A percentile compares a stretch with the other conserved stretches of the same genome.
These are phyloP conservation scores for Osmozyma mogii DNA, from an alignment of 805 yeast species.

Conservation along the genomic window DNA sequence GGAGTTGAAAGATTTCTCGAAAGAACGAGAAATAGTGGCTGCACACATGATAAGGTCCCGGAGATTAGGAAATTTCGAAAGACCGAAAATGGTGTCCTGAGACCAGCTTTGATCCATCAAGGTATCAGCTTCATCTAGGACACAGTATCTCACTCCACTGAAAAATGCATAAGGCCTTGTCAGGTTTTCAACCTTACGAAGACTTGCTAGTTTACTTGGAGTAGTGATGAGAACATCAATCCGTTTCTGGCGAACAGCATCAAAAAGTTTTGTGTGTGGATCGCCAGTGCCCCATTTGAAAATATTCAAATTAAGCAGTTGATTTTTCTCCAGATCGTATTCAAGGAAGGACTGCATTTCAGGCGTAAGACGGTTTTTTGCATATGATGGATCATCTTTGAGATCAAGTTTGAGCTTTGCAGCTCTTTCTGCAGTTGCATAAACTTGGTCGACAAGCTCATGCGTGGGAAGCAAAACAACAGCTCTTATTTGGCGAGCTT, in stretches of 20 bases:
- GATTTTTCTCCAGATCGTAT: slow-evolving; percentile 15
- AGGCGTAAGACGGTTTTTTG: slow-evolving; percentile 12
- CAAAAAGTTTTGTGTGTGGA: slow-evolving; percentile 44
- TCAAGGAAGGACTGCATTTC: slow-evolving; percentile 17
- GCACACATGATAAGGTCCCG: slow-evolving; percentile 70
- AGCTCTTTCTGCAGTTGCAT: slow-evolving; percentile 32
- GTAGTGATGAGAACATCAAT: slow-evolving; percentile 81
- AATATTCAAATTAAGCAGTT: slow-evolving; percentile 34
- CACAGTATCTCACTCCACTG: slow-evolving; percentile 47
- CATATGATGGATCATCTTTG: slow-evolving; percentile 6
- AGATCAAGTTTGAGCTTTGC: slow-evolving; percentile 16
- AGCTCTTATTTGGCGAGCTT: slow-evolving; percentile 43
- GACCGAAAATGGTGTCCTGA: slow-evolving; percentile 50
- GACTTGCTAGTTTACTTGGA: slow-evolving; percentile 62
- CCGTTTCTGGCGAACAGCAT: slow-evolving; percentile 33
- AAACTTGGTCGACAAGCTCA: slow-evolving; percentile 80
- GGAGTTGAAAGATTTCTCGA: slow-evolving; percentile 51
- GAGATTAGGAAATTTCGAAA: slow-evolving; percentile 45
- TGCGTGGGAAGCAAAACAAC: slow-evolving; percentile 84
- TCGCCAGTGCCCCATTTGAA: slow-evolving; percentile 59
- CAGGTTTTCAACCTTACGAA: slow-evolving; percentile 22
- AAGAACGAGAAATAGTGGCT: slow-evolving; percentile 82
- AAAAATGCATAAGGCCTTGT: slow-evolving; percentile 30
- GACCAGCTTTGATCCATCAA: slow-evolving; percentile 76
- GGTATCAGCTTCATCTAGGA: slow-evolving; percentile 92